Conservation (phyloP, 148 eudicot genomes). For the Cornus suecica region DNA sequence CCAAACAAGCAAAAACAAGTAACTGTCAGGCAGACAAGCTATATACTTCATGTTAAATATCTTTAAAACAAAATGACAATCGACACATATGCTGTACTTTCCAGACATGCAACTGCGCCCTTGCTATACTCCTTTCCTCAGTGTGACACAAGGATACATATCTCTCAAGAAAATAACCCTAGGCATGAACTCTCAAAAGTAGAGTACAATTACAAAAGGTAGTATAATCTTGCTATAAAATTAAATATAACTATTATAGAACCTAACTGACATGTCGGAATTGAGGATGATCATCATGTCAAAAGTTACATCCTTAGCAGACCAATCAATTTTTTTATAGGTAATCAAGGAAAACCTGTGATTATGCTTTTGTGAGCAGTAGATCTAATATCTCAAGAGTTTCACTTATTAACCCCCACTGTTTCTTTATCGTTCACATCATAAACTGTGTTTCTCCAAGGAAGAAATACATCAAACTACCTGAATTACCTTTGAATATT, state of each 20-base stretch:
- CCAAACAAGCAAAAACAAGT: not conserved
- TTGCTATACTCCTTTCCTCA: too few relatives aligned
- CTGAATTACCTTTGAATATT: constrained; percentile 70
- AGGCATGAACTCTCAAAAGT: too few relatives aligned
- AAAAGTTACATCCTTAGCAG: not conserved
- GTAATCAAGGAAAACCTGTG: not conserved
- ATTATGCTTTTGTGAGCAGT: too few relatives aligned
- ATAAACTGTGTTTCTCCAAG: not conserved
- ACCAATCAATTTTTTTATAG: not conserved
- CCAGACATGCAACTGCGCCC: not conserved
- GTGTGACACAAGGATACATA: too few relatives aligned
- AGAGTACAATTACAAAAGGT: not conserved
- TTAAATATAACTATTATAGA: constrained; percentile 17
- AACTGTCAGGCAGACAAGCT: constrained; percentile 12
- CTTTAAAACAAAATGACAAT: too few relatives aligned
- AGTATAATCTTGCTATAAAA: constrained; percentile 8
- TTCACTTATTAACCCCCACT: too few relatives aligned
- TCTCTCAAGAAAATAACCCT: too few relatives aligned
- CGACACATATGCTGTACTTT: too few relatives aligned
- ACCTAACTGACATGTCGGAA: not conserved
- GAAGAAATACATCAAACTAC: constrained; percentile 11
- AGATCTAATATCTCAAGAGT: too few relatives aligned
- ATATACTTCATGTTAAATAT: not conserved
- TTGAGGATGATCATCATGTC: not conserved
- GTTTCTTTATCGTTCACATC: not conserved